Conservation (phyloP, 345 rosid species). For the Citrus sp. region DNA sequence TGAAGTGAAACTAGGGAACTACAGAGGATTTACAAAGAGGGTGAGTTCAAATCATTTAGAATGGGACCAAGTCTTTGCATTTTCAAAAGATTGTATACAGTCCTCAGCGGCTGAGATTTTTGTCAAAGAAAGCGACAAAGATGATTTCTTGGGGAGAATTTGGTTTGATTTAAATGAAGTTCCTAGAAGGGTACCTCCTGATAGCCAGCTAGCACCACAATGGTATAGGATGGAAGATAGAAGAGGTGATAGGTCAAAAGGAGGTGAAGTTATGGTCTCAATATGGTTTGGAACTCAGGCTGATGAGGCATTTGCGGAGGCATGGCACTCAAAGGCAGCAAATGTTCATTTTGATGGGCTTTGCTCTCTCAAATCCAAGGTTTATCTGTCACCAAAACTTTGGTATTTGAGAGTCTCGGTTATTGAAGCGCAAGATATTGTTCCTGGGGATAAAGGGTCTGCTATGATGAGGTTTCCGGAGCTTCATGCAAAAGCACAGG, state of each 20-base stretch:
- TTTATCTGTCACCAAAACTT: conserved; percentile 67
- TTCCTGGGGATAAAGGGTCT: conserved; percentile 43
- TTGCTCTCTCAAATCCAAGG: conserved; percentile 59
- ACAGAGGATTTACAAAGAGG: conserved; percentile 59
- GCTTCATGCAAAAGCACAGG: conserved; percentile 45
- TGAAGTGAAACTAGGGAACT: conserved; percentile 68
- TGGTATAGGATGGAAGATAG: conserved; percentile 67
- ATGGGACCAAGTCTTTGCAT: conserved; percentile 77
- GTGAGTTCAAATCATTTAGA: conserved; percentile 33
- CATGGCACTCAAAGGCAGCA: conserved; percentile 77
- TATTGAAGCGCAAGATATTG: conserved; percentile 68
- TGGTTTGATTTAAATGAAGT: conserved; percentile 68
- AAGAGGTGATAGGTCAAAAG: conserved; percentile 41
- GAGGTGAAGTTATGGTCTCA: conserved; percentile 61
- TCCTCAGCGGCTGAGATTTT: conserved; percentile 67
- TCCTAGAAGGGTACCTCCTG: conserved; percentile 68
- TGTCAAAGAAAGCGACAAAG: conserved; percentile 51
- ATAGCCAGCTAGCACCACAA: conserved; percentile 71
- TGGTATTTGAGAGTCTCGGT: conserved; percentile 68
- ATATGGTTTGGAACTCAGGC: conserved; percentile 87
- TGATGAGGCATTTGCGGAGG: conserved; percentile 67
- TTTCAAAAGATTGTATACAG: conserved; percentile 73
- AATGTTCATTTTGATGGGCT: conserved; percentile 61
- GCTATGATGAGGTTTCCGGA: conserved; percentile 48
- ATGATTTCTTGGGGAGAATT: conserved; percentile 59